Conservation (phyloP, 2,329 filamentous ascomycete species). For the Truncatella angustata region DNA sequence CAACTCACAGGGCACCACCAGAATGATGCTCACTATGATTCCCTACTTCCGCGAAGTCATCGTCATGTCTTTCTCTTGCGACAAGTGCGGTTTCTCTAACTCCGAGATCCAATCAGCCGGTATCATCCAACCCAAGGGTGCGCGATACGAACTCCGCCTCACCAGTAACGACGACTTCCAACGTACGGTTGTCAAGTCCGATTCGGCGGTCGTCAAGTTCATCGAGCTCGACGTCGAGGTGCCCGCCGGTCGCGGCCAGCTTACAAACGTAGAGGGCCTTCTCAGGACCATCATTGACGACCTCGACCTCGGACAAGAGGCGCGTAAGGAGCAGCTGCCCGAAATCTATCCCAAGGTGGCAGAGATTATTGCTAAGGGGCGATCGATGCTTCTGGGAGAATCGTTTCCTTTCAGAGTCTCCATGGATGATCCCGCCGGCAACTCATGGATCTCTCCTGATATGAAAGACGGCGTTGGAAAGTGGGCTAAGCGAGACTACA, state of each 20-base stretch:
- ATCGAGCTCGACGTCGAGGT: slow-evolving; percentile 93
- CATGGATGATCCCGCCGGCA: slow-evolving; percentile 88
- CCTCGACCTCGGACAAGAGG: slow-evolving; percentile 77
- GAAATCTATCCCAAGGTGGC: slow-evolving; percentile 78
- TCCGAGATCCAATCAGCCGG: slow-evolving; percentile 93
- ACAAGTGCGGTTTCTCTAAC: slow-evolving; percentile 85
- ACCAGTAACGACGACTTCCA: slow-evolving; percentile 72
- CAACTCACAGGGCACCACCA: slow-evolving; percentile 72
- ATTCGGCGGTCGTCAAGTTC: slow-evolving; percentile 80
- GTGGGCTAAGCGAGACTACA: slow-evolving; percentile 83
- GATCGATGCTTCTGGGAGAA: slow-evolving; percentile 74
- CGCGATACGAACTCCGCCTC: slow-evolving; percentile 78
- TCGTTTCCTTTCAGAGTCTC: slow-evolving; percentile 85
- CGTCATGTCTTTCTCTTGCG: slow-evolving; percentile 93
- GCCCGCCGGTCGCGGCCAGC: slow-evolving; percentile 82
- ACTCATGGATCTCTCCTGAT: slow-evolving; percentile 93
- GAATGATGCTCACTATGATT: slow-evolving; percentile 85
- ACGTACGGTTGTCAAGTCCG: slow-evolving; percentile 88
- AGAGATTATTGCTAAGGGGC: slow-evolving; percentile 70
- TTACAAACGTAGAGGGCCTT: slow-evolving; percentile 91
- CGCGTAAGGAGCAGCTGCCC: slow-evolving; percentile 72
- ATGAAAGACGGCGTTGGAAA: slow-evolving; percentile 78
- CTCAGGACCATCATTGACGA: slow-evolving; percentile 76
- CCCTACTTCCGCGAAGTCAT: slow-evolving; percentile 98
- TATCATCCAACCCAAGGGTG: slow-evolving; percentile 84